Evolutionary conservation across 1,284 basidiomycete species (phyloP).

Genomic region (Kalmanozyma brasiliensis): DNA sequence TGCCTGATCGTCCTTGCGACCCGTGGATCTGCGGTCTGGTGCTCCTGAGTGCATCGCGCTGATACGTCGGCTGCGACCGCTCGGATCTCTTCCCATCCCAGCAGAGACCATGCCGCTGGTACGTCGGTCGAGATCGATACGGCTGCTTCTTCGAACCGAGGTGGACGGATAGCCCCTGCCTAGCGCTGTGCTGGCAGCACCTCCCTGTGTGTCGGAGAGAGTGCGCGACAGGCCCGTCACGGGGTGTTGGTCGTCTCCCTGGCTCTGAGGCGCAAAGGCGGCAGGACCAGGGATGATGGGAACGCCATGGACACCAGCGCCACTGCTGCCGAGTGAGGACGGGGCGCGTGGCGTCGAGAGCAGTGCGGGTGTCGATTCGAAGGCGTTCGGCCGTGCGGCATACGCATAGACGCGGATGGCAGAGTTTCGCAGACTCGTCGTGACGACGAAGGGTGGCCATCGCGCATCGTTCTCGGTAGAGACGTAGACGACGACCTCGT

Average conservation of each 20-base stretch:
- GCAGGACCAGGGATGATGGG: neutral
- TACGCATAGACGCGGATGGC: conserved; percentile 52
- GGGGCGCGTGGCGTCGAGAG: conserved; percentile 25
- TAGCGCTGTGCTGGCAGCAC: conserved; percentile 11
- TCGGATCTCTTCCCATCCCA: conserved; percentile 43
- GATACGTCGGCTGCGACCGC: conserved; percentile 45
- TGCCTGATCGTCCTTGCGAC: conserved; percentile 30
- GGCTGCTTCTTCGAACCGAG: conserved; percentile 21
- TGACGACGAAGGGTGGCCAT: conserved; percentile 36
- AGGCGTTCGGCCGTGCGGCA: conserved; percentile 23
- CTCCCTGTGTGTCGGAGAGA: conserved; percentile 12
- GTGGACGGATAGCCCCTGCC: conserved; percentile 39
- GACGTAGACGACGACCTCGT: conserved; percentile 50
- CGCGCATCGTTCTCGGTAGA: conserved; percentile 5
- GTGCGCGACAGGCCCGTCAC: conserved; percentile 2
- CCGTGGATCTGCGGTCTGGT: conserved; percentile 27
- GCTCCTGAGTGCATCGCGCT: conserved; percentile 44
- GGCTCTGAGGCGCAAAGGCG: neutral
- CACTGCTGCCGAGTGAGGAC: conserved; percentile 12
- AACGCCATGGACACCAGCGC: neutral
- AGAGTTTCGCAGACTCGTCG: conserved; percentile 21
- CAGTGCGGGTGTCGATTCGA: conserved; percentile 33
- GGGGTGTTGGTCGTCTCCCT: conserved; percentile 10
- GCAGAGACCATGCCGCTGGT: conserved; percentile 30
- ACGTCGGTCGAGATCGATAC: conserved; percentile 38